Base-by-base conservation (phyloP, 305 asterid genomes). In the Salvia sclarea region DNA sequence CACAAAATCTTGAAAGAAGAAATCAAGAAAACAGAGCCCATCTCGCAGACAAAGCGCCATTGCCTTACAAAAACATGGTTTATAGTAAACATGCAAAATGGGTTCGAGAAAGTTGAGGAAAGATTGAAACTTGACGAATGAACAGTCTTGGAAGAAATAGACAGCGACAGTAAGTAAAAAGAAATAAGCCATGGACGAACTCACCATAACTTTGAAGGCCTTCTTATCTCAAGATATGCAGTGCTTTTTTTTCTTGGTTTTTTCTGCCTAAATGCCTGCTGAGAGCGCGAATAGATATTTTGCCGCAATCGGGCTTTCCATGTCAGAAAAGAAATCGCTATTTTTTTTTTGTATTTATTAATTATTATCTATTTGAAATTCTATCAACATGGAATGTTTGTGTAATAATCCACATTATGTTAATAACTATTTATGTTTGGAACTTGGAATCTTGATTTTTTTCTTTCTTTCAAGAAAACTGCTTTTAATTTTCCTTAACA, bases 161-260 rank as follows among this genome's bases (percentile, higher is more conserved):
- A 44, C 3, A 22, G 69, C 17, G 50, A 22, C 8, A 52, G 37
- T 22, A n/a, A 35, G 70, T 22, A n/a, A 35, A 66, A 64, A 47
- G 66, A 59, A 41, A 68, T 25, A 57, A 66, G 74, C 48, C 79
- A 69, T 69, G 16, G 78, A 77, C 59, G 78, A 67, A 66, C 79
- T 74, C 79, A 74, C 77, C 82, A 75, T 70, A 78, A 70, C 79
- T 69, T 60, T 24, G 71, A 66, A 78, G 55, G 52, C 37, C 55
- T 70, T 75, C 72, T 75, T 64, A 66, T 70, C 77, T 47, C 61
- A 28, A 77, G 45, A 71, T 10, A 70, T 58, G 69, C 21, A 56
- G 55, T 66, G 74, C 68, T 49, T 66, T 60, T 49, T 66, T 60
- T 64, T 52, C 14, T 43, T 30, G 57, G 55, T 20, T 55, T 61